Base-by-base conservation (phyloP, 345 rosid species). In the Rhodamnia argentea region DNA sequence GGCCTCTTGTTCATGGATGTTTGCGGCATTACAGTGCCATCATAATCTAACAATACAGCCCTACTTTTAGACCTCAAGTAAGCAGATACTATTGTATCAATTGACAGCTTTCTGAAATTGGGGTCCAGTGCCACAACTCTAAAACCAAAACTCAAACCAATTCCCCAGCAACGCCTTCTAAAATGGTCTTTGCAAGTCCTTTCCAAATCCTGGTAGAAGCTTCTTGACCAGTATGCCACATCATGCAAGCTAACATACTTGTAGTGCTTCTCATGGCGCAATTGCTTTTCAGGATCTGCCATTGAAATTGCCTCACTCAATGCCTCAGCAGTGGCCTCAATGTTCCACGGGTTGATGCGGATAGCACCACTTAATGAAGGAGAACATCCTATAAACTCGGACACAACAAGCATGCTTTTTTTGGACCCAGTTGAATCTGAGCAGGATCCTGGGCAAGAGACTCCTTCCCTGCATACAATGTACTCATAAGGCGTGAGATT, bases 211-310 rank as follows among this genome's bases (percentile, higher is more conserved):
- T 92, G 96, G 90, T 88, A 93, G 89, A 94, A 94, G 89, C 97
- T 94, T 75, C 88, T 86, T 15, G 96, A 91, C 97, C 97, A 94
- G 89, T 93, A 94, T 5, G 96, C 95, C 75, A 93, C 96, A 88
- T 94, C 96, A 87, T 94, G 97, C 27, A 92, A 87, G 91, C 92
- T 93, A 37, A 94, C 94, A 86, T 94, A 94, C 89, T 91, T 92
- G 83, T 94, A 97, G 91, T 97, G 99, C 90, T 97, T 97, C 92
- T 97, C 99, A 87, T 97, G 99, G 37, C 99, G 94, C 92, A 94
- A 85, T 62, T 94, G 92, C 88, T 94, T 92, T 89, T 94, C 97
- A 86, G 90, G 82, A 88, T 91, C 93, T 27, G 85, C 83, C 95
- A 92, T 88, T 32, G 96, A 93, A 86, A 94, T 93, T 6, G 96